Evolutionary conservation across 306 rosid species (phyloP).

Genomic region (Lagenaria siceraria): DNA sequence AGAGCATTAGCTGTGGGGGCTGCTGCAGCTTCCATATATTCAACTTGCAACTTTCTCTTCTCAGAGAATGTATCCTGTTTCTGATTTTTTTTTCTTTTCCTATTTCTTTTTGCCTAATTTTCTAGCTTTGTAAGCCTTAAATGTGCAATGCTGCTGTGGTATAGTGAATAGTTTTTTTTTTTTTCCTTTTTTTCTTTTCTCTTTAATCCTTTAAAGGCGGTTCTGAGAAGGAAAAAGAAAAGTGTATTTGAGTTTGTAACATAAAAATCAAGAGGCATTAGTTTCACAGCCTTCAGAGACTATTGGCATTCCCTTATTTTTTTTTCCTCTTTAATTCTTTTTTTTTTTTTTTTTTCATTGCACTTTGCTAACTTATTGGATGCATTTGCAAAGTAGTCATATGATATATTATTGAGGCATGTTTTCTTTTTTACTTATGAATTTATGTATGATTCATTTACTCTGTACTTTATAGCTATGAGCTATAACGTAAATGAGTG

Average conservation of each 20-base stretch:
- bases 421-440: neutral
- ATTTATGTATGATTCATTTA: neutral
- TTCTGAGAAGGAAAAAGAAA: neutral
- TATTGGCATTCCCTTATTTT: neutral
- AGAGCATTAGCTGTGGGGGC: constrained; percentile 77
- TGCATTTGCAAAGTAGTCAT: neutral
- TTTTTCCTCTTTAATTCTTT: no score
- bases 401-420: neutral
- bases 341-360: neutral
- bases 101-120: neutral
- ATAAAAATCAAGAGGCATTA: constrained; percentile 1
- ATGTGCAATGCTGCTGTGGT: neutral
- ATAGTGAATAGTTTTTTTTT: neutral
- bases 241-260: neutral
- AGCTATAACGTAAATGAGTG: no score
- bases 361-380: neutral
- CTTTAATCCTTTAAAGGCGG: neutral
- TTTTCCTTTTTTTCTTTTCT: no score
- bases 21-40: constrained; percentile 92
- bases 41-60: constrained; percentile 70
- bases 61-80: constrained; percentile 36
- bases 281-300: neutral
- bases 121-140: constrained; percentile 1
- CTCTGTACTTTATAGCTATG: no score
- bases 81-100: constrained; percentile 4